Evolutionary conservation across 108 stramenopile genomes (phyloP).

Genomic region (Nitzschia putrida): DNA sequence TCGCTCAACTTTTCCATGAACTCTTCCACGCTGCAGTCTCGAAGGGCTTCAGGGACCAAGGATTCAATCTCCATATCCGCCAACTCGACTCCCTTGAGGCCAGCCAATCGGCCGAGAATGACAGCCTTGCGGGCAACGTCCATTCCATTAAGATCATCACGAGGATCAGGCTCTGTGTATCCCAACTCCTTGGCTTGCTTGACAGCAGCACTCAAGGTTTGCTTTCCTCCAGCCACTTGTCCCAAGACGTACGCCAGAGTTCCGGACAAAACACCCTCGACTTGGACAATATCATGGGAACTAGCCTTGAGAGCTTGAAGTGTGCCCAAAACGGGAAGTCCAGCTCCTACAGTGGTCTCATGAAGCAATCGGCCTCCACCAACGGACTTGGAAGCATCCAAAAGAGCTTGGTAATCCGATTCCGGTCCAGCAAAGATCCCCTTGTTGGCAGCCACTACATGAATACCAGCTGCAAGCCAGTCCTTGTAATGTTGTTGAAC

Average conservation of each 20-base stretch:
- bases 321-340: slow-evolving; percentile 53
- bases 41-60: slow-evolving; percentile 43
- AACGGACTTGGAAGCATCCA: slow-evolving; percentile 10
- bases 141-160: slow-evolving; percentile 58
- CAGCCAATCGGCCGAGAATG: slow-evolving; percentile 57
- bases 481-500: slow-evolving; percentile 36
- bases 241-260: slow-evolving; percentile 59
- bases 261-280: slow-evolving; percentile 54
- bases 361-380: slow-evolving; percentile 31
- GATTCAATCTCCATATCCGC: slow-evolving; percentile 45
- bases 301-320: slow-evolving; percentile 44
- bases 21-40: slow-evolving; percentile 47
- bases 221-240: slow-evolving; percentile 47
- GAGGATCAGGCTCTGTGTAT: slow-evolving; percentile 64
- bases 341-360: slow-evolving; percentile 61
- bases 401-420: slow-evolving; percentile 34
- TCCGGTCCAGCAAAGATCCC: slow-evolving; percentile 48
- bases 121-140: slow-evolving; percentile 66
- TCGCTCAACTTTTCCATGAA: slow-evolving; percentile 47
- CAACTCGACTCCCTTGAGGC: slow-evolving; percentile 47
- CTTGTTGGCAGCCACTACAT: slow-evolving; percentile 50
- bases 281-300: slow-evolving; percentile 42
- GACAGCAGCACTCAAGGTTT: slow-evolving; percentile 49
- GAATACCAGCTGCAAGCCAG: slow-evolving; percentile 37
- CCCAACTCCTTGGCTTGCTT: slow-evolving; percentile 54